These are phyloP conservation scores for Endocalyx cinctus DNA, from an alignment of 2,329 filamentous ascomycete genomes.

Conservation along the genomic window DNA sequence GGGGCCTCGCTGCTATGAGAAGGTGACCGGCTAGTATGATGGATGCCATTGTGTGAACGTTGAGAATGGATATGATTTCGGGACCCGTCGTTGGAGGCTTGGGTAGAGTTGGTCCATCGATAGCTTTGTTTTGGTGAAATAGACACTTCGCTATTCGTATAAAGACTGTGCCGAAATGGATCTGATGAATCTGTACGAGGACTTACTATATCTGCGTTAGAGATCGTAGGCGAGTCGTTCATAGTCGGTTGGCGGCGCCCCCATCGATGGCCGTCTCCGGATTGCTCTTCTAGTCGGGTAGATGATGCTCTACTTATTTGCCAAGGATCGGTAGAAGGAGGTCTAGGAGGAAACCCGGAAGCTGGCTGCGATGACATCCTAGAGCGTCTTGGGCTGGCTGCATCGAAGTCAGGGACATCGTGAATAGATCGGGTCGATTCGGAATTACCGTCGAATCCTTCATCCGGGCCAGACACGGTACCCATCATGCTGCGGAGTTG, in stretches of 20 bases:
- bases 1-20: conserved; percentile 10
- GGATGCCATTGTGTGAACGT: conserved; percentile 15
- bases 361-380: conserved; percentile 18
- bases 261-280: conserved; percentile 13
- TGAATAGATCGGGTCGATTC: no score
- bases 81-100: conserved; percentile 16
- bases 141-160: conserved; percentile 23
- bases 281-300: conserved; percentile 11
- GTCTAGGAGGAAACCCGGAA: conserved; percentile 26
- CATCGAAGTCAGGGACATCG: no score
- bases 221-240: conserved; percentile 27
- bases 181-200: conserved; percentile 18
- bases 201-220: conserved; percentile 19
- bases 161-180: conserved; percentile 19
- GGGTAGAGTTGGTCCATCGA: conserved; percentile 27
- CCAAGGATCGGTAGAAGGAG: conserved; percentile 41
- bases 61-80: conserved; percentile 6
- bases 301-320: conserved; percentile 28
- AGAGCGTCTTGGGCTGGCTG: no score
- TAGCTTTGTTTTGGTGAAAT: conserved; percentile 20
- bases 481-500: conserved; percentile 19
- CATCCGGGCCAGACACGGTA: conserved; percentile 18
- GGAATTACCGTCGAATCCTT: conserved; percentile 13
- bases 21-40: conserved; percentile 14
- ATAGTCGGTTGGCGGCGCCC: conserved; percentile 18